phyloP scores from a whole-genome alignment of 225 moss, liverwort and hornwort species.

The Takakia lepidozioides region DNA sequence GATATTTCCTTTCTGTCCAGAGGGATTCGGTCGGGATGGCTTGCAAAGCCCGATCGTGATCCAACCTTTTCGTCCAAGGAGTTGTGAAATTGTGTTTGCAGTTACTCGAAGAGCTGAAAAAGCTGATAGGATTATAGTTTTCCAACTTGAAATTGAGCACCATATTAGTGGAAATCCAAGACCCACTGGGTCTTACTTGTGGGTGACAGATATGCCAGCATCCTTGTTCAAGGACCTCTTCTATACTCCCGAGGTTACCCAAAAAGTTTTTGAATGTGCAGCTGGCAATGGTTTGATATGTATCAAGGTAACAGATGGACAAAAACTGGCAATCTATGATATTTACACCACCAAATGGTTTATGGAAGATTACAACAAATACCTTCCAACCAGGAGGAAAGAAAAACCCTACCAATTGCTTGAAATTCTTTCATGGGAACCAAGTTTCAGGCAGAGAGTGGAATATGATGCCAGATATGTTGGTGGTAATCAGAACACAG shows the following conservation, averaged over 20 bases:
- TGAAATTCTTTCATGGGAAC: slow-evolving; percentile 22
- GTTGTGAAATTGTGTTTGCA: slow-evolving; percentile 10
- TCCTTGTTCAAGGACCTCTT: slow-evolving; percentile 24
- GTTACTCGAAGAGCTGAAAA: slow-evolving; percentile 8
- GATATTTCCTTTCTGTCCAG: slow-evolving; percentile 15
- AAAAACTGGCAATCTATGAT: slow-evolving; percentile 23
- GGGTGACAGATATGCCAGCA: slow-evolving; percentile 19
- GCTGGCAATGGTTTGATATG: slow-evolving; percentile 24
- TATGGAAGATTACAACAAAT: slow-evolving; percentile 30
- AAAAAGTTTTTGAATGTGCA: slow-evolving; percentile 23
- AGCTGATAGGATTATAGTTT: slow-evolving; percentile 12
- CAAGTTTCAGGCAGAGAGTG: slow-evolving; percentile 24
- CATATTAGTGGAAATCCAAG: slow-evolving; percentile 13
- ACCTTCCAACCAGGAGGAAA: slow-evolving; percentile 9
- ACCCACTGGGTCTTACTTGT: slow-evolving; percentile 14
- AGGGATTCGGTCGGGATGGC: slow-evolving; percentile 10
- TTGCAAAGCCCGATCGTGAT: slow-evolving; percentile 14
- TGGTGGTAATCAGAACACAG: slow-evolving; percentile 9
- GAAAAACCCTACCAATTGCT: slow-evolving; percentile 18
- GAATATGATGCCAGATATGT: slow-evolving; percentile 21
- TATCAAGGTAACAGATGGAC: slow-evolving; percentile 21
- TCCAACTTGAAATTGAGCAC: slow-evolving; percentile 10
- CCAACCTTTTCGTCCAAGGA: slow-evolving; percentile 25
- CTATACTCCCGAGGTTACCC: slow-evolving; percentile 1
- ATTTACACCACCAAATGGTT: slow-evolving; percentile 35